Evolutionary conservation across 2,329 filamentous ascomycete genomes (phyloP).

Genomic region (Colletotrichum endophyticum): DNA sequence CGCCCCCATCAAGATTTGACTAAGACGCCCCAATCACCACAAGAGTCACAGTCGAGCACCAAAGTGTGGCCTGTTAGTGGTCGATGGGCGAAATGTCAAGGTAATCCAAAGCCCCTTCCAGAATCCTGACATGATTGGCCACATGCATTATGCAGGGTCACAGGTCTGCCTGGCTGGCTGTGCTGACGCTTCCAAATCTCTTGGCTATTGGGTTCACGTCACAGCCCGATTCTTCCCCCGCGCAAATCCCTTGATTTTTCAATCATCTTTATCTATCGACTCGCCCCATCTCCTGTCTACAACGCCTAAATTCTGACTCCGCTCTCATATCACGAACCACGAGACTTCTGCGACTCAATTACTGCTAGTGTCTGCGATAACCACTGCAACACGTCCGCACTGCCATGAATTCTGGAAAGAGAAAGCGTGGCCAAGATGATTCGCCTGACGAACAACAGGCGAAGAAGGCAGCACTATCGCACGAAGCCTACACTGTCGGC

Average conservation of each 20-base stretch:
- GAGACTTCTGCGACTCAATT: background rate
- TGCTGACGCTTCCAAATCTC: too few relatives aligned
- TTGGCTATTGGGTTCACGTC: too few relatives aligned
- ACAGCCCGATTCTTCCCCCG: too few relatives aligned
- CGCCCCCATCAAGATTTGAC: too few relatives aligned
- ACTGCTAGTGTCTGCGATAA: fast-evolving
- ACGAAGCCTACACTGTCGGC: slow-evolving; percentile 23
- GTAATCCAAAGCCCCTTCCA: fast-evolving
- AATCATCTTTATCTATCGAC: too few relatives aligned
- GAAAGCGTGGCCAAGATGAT: background rate
- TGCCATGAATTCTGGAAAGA: background rate
- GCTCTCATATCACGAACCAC: too few relatives aligned
- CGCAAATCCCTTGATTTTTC: too few relatives aligned
- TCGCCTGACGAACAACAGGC: fast-evolving
- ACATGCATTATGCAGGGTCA: background rate
- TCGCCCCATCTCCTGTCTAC: too few relatives aligned
- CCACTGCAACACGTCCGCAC: fast-evolving
- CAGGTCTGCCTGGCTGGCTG: background rate
- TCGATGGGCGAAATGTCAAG: fast-evolving
- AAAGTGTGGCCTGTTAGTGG: too few relatives aligned
- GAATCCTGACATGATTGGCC: background rate
- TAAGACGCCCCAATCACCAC: too few relatives aligned
- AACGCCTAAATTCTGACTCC: fast-evolving
- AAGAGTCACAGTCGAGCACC: too few relatives aligned
- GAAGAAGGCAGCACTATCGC: background rate